phyloP scores from a whole-genome alignment of 1,139 yeast genomes.

The Lodderomyces oxycetoniae region DNA sequence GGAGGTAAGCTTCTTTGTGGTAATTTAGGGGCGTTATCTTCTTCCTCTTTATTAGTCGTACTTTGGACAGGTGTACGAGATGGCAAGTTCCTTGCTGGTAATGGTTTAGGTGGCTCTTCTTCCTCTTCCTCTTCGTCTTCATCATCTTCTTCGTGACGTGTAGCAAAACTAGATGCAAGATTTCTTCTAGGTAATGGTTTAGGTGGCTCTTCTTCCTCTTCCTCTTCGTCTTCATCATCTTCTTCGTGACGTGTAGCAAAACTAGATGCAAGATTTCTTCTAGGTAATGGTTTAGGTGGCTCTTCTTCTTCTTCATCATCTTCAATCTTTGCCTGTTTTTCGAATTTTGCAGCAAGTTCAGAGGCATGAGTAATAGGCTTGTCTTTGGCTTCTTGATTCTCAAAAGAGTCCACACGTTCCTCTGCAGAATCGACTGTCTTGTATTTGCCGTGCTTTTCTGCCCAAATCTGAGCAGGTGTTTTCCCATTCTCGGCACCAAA shows the following conservation, averaged over 20 bases:
- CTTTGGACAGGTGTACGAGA: slow-evolving; percentile 9
- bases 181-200: slow-evolving; percentile 13
- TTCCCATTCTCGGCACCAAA: slow-evolving; percentile 74
- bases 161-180: slow-evolving; percentile 7
- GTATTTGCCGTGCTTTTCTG: slow-evolving; percentile 75
- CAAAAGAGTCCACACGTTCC: slow-evolving; percentile 14
- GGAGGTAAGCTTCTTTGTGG: slow-evolving; percentile 23
- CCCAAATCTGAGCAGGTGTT: slow-evolving; percentile 96
- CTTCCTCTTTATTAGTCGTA: slow-evolving; percentile 5
- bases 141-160: slow-evolving; percentile 18
- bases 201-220: slow-evolving; percentile 20
- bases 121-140: slow-evolving; percentile 17
- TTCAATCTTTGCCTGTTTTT: slow-evolving; percentile 15
- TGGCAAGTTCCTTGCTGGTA: slow-evolving; percentile 17
- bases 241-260: no score
- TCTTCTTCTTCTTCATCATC: slow-evolving; percentile 15
- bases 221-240: slow-evolving; percentile 15
- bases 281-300: slow-evolving; percentile 19
- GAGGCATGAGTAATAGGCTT: slow-evolving; percentile 9
- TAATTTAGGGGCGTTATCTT: slow-evolving; percentile 2
- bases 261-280: no score
- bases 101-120: slow-evolving; percentile 15
- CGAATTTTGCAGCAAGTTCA: slow-evolving; percentile 19
- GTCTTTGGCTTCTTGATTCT: background rate
- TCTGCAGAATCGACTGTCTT: slow-evolving; percentile 36